Conservation (phyloP, 2,329 filamentous ascomycete genomes). For the Aspergillus jensenii region DNA sequence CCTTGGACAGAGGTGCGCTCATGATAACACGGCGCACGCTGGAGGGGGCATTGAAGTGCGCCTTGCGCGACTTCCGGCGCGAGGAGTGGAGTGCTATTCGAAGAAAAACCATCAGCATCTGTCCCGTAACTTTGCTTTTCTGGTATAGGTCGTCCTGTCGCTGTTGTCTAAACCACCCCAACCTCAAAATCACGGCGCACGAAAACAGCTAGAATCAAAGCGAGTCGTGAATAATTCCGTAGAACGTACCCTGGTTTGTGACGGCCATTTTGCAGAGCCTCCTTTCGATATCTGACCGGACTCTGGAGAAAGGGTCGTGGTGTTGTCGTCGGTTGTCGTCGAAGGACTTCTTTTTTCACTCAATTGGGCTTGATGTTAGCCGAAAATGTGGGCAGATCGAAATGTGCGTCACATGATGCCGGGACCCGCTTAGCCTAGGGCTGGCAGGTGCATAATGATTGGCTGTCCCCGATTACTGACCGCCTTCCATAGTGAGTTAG, state of each 20-base stretch:
- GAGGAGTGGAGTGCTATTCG: conserved; percentile 60
- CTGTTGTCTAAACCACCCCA: background rate
- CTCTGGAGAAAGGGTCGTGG: conserved; percentile 22
- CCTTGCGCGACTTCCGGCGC: conserved; percentile 98
- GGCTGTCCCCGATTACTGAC: conserved; percentile 8
- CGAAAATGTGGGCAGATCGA: conserved; percentile 22
- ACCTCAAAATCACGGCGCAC: background rate
- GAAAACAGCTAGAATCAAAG: background rate
- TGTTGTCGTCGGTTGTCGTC: conserved; percentile 17
- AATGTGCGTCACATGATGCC: conserved; percentile 34
- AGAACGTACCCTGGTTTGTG: conserved; percentile 30
- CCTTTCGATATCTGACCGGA: conserved; percentile 19
- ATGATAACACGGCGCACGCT: conserved; percentile 94
- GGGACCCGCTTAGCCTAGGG: conserved; percentile 19
- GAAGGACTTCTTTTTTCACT: conserved; percentile 8
- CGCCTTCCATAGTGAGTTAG: background rate
- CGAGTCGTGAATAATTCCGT: conserved; percentile 1
- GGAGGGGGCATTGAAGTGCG: conserved; percentile 90
- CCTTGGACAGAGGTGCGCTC: conserved; percentile 93
- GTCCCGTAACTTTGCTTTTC: background rate
- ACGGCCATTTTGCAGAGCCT: conserved; percentile 33
- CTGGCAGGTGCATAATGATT: conserved; percentile 11
- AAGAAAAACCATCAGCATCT: conserved; percentile 12
- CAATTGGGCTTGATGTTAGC: conserved; percentile 16
- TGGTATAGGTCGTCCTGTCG: background rate